These are phyloP conservation scores for Craterostigma plantagineum DNA, from an alignment of 257 asterid species.

Conservation along the genomic window DNA sequence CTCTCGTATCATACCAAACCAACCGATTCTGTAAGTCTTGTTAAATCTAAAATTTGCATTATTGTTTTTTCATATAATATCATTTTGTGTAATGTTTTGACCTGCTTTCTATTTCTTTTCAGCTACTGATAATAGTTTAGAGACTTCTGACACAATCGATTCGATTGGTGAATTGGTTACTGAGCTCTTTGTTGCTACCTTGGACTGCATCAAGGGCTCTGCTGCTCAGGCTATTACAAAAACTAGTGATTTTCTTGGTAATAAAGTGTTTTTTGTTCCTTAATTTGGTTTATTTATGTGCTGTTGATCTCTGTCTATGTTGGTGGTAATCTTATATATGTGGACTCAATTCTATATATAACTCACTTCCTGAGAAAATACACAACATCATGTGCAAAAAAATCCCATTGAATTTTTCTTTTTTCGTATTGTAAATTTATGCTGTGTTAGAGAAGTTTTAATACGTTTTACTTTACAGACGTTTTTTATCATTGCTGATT, in stretches of 20 bases:
- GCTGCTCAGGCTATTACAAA: conserved; percentile 54
- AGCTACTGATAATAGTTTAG: conserved; percentile 28
- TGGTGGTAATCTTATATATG: too few species aligned
- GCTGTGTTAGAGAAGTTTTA: conserved; percentile 5
- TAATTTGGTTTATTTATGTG: conserved; percentile 2
- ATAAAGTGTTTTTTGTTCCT: conserved; percentile 10
- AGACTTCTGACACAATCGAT: conserved; percentile 27
- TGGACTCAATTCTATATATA: too few species aligned
- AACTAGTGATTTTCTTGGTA: conserved; percentile 60
- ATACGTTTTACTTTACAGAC: conserved; percentile 7
- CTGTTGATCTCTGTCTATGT: too few species aligned
- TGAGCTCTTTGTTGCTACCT: conserved; percentile 85
- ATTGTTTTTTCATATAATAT: not conserved
- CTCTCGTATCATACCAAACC: conserved; percentile 24
- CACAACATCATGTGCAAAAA: too few species aligned
- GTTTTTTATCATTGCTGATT: conserved; percentile 9
- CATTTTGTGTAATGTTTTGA: not conserved
- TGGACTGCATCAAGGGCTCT: conserved; percentile 71
- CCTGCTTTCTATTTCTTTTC: conserved; percentile 18
- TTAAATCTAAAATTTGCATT: not conserved
- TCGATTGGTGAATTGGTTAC: conserved; percentile 49
- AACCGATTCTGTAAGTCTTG: conserved; percentile 40
- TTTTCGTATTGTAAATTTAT: too few species aligned
- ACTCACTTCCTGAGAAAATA: too few species aligned
- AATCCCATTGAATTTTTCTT: too few species aligned